Evolutionary conservation across 208 protist species (phyloP).

Genomic region (Crithidia brevicula): DNA sequence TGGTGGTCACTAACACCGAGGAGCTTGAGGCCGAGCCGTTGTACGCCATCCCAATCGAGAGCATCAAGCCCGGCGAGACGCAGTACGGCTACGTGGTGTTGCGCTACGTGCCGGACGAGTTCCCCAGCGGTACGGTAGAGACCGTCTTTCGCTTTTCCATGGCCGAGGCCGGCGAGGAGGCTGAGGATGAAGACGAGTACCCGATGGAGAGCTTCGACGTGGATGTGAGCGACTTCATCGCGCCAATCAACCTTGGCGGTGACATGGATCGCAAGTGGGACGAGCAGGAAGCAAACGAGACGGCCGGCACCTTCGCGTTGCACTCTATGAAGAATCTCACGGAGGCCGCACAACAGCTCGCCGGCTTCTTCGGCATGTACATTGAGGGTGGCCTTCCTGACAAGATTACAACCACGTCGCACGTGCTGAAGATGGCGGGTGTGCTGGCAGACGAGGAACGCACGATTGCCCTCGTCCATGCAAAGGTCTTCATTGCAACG

Average conservation of each 20-base stretch:
- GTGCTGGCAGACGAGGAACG: constrained; percentile 55
- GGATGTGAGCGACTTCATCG: constrained; percentile 84
- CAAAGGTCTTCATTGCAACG: constrained; percentile 76
- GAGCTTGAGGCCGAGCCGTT: constrained; percentile 82
- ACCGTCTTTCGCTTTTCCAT: constrained; percentile 78
- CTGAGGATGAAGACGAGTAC: constrained; percentile 77
- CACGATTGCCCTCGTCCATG: constrained; percentile 76
- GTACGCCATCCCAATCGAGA: constrained; percentile 80
- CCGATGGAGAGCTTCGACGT: constrained; percentile 86
- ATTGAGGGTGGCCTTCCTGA: constrained; percentile 74
- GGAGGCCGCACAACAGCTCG: constrained; percentile 77
- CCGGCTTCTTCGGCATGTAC: constrained; percentile 88
- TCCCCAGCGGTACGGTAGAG: constrained; percentile 71
- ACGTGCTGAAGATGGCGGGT: constrained; percentile 84
- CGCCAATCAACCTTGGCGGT: constrained; percentile 55
- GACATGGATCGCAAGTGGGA: constrained; percentile 48
- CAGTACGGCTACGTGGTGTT: constrained; percentile 82
- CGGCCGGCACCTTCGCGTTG: constrained; percentile 83
- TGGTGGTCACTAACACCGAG: constrained; percentile 76
- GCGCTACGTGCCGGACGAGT: constrained; percentile 59
- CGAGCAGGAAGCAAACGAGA: constrained; percentile 60
- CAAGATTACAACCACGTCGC: constrained; percentile 70
- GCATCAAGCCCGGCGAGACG: constrained; percentile 56
- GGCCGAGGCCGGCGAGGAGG: constrained; percentile 43
- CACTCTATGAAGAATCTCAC: constrained; percentile 88